Evolutionary conservation across 1,139 yeast genomes (phyloP).

Genomic region (Neolecta irregularis): DNA sequence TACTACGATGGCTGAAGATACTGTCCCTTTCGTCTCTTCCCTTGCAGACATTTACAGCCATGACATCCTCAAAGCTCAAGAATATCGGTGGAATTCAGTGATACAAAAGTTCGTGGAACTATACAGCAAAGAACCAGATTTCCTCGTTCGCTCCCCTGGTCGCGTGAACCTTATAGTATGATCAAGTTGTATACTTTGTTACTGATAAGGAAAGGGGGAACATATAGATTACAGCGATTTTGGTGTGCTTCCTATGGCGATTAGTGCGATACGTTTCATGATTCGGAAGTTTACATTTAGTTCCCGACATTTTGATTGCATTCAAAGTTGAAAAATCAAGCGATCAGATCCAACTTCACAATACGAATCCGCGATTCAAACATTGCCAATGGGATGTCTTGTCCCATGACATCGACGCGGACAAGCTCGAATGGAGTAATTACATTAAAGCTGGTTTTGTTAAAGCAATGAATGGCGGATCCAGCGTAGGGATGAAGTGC

Average conservation of each 20-base stretch:
- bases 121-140: too few relatives aligned
- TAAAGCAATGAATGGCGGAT: constrained; percentile 35
- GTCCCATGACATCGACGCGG: constrained; percentile 31
- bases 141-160: constrained; percentile 57
- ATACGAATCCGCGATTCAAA: constrained; percentile 1
- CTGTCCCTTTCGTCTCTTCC: too few relatives aligned
- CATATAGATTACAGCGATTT: constrained; percentile 58
- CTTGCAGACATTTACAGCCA: too few relatives aligned
- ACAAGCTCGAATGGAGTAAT: constrained; percentile 44
- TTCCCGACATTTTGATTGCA: constrained; percentile 48
- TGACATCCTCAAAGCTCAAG: too few relatives aligned
- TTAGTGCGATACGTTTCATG: too few relatives aligned
- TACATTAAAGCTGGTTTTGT: constrained; percentile 53
- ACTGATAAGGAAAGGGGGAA: too few relatives aligned
- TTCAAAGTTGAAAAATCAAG: constrained; percentile 27
- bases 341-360: too few relatives aligned
- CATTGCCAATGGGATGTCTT: constrained; percentile 6
- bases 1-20: too few relatives aligned
- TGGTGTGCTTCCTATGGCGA: constrained; percentile 64
- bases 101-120: too few relatives aligned
- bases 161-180: constrained; percentile 56
- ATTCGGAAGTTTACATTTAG: too few relatives aligned
- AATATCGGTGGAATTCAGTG: too few relatives aligned
- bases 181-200: too few relatives aligned
- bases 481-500: constrained; percentile 34